A percentile compares a stretch with the other conserved stretches of the same genome.
These are phyloP conservation scores for Amoebophrya sp. DNA, from an alignment of 169 alveolate species.

Conservation along the genomic window DNA sequence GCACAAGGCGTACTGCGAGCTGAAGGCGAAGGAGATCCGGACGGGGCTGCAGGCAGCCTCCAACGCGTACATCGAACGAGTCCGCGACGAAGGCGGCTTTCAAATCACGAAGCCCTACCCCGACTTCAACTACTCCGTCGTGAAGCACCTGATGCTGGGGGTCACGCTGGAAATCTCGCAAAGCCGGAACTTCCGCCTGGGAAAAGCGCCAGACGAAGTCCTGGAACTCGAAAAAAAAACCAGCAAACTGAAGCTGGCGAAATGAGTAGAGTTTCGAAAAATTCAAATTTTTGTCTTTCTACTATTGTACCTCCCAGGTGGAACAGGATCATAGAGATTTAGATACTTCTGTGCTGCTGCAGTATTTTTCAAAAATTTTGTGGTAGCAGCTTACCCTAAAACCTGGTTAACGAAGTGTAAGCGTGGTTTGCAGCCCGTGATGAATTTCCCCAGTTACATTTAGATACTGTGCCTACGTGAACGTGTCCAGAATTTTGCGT, in stretches of 20 bases:
- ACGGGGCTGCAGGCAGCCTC: background rate
- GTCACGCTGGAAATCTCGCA: background rate
- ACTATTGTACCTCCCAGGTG: too few species aligned
- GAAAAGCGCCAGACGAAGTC: background rate
- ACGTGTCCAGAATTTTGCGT: too few species aligned
- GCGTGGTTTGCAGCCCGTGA: too few species aligned
- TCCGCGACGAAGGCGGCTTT: background rate
- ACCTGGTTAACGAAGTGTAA: too few species aligned
- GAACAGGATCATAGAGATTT: too few species aligned
- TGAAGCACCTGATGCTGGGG: background rate
- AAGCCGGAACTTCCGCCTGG: background rate
- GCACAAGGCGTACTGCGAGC: background rate
- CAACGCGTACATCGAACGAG: background rate
- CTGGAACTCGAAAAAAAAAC: background rate
- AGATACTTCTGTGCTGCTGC: too few species aligned
- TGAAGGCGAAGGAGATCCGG: background rate
- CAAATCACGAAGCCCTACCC: background rate
- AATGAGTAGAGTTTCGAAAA: too few species aligned
- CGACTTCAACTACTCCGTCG: background rate
- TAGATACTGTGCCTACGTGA: too few species aligned
- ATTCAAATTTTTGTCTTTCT: too few species aligned
- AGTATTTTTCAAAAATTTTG: too few species aligned
- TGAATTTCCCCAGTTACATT: too few species aligned
- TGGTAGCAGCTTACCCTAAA: too few species aligned
- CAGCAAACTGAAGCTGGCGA: background rate